Conservation (phyloP, 768 basidiomycete species). For the Auriscalpium microsporum region DNA sequence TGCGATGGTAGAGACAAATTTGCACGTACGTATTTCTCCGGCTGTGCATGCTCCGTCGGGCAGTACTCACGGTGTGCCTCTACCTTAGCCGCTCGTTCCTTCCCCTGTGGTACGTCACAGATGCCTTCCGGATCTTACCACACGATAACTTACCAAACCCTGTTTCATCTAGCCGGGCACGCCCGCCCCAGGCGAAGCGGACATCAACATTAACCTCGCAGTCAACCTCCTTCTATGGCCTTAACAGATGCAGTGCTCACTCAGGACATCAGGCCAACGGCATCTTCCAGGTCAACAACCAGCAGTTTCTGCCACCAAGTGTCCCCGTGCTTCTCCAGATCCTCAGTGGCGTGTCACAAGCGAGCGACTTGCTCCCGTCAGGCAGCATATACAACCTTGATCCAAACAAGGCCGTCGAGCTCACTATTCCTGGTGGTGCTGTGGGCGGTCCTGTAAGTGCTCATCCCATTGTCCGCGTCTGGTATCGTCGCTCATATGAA, state of each 20-base stretch:
- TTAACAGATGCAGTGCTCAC: no score
- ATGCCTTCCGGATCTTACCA: not conserved
- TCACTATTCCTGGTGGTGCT: constrained; percentile 34
- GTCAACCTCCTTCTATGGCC: not conserved
- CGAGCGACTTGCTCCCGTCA: constrained; percentile 28
- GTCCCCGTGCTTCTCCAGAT: constrained; percentile 40
- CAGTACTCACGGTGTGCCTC: not conserved
- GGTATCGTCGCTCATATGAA: not conserved
- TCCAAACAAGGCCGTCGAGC: constrained; percentile 37
- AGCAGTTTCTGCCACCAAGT: constrained; percentile 22
- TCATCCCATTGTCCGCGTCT: not conserved
- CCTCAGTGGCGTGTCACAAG: constrained; percentile 29
- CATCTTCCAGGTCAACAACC: constrained; percentile 7
- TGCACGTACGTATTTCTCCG: not conserved
- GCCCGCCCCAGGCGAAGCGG: not conserved
- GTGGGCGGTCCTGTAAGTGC: constrained; percentile 27
- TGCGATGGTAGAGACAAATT: not conserved
- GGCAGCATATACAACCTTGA: constrained; percentile 39
- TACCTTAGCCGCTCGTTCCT: not conserved
- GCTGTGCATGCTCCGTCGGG: no score
- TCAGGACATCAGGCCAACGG: not conserved
- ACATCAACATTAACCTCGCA: constrained; percentile 1
- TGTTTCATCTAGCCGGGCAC: not conserved
- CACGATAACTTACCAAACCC: no score
- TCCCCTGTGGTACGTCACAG: not conserved